Evolutionary conservation across 106 monocot species (phyloP).

Genomic region (Dendrobium catenatum): DNA sequence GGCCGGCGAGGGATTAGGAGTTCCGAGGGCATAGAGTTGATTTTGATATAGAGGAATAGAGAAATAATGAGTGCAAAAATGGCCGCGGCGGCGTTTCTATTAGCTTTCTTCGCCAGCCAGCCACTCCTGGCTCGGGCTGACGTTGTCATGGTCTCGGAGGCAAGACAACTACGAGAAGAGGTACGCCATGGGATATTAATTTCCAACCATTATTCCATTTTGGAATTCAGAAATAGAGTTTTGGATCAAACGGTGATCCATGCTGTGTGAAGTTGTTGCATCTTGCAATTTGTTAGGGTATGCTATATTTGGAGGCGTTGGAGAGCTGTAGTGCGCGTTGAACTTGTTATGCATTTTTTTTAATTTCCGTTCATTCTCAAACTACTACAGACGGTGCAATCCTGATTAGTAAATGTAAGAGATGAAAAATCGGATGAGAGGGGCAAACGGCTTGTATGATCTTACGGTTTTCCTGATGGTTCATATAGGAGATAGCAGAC

Average conservation of each 20-base stretch:
- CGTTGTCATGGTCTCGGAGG: constrained; percentile 32
- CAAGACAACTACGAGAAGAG: constrained; percentile 43
- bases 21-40: not conserved
- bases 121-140: constrained; percentile 8
- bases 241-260: not conserved
- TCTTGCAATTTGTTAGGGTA: not conserved
- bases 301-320: not conserved
- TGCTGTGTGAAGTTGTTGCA: not conserved
- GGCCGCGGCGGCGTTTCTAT: not conserved
- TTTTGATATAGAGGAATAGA: not conserved
- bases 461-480: no score
- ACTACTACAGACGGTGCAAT: no score
- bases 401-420: no score
- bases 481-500: no score
- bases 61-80: not conserved
- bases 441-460: no score
- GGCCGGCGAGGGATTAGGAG: not conserved
- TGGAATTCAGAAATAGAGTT: not conserved
- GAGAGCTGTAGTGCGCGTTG: not conserved
- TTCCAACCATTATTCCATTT: not conserved
- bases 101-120: constrained; percentile 5
- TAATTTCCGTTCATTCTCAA: no score
- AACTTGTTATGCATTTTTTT: no score
- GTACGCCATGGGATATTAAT: constrained; percentile 10
- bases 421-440: no score